Base-by-base conservation (phyloP, 306 rosid genomes). In the Nissolia schottii region DNA sequence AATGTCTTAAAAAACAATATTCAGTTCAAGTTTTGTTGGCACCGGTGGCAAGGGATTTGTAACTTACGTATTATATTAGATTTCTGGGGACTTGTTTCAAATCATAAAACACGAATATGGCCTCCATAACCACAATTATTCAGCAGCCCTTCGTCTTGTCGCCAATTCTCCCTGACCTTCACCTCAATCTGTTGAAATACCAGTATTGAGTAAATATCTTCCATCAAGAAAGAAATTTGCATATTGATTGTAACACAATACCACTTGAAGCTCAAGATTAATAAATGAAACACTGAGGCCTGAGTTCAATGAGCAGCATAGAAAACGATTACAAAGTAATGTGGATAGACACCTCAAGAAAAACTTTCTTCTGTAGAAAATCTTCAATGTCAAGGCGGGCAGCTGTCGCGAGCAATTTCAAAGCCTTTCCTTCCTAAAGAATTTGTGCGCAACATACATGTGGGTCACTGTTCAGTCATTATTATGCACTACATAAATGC, bases 371-470 rank as follows among this genome's bases (percentile, higher is more conserved):
- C 82, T 91, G 99, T 48, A 94, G 70, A 74, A 94, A 94, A 73
- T 85, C 85, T 82, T 94, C 99, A 23, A 89, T 83, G 64, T 94
- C 96, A 34, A 91, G 96, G 60, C 97, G 92, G 1, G 99, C 85
- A 64, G 97, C 99, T 12, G 90, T 94, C 71, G 99, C 99, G 34
- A 91, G 97, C 60, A 91, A 73, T 80, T 94, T 94, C 82, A 91
- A 75, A 68, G 99, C 97, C 83, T 86, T 91, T 75, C 99, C 99
- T 62, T 94, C 91, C 99, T 94, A 76, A 24, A 63, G 75, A 55
- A 65, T 60, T 81, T 66, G 81, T 65, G 45, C 66, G 67, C 24
- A 62, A 63, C 54, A 74, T 23, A 51, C 2, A 65, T 53, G 27
- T 57, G 38, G 22, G 50, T 74, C 16, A 82, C 48, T 56, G 38